Conservation (phyloP, 192 early-diverging fungal genomes). For the Coemansia sp. region DNA sequence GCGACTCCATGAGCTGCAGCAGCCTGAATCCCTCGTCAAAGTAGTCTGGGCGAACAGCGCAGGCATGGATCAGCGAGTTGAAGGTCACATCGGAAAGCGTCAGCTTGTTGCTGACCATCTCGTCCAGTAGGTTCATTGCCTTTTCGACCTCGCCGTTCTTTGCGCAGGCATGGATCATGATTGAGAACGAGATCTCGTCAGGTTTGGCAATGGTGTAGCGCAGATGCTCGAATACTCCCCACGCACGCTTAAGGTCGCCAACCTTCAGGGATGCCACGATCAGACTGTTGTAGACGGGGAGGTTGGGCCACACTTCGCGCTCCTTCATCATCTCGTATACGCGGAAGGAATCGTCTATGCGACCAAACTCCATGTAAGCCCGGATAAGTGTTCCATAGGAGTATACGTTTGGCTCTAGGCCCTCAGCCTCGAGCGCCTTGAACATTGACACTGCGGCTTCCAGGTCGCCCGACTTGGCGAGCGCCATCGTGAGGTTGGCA, state of each 20-base stretch:
- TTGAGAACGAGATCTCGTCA: conserved; percentile 73
- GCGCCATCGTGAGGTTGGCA: conserved; percentile 78
- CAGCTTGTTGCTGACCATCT: conserved; percentile 74
- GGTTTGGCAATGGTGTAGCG: conserved; percentile 73
- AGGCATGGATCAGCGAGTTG: conserved; percentile 85
- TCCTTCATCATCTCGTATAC: conserved; percentile 78
- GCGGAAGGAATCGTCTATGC: conserved; percentile 71
- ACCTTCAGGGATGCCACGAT: conserved; percentile 79
- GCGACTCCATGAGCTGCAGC: conserved; percentile 76
- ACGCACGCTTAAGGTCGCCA: conserved; percentile 73
- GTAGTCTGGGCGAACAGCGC: conserved; percentile 75
- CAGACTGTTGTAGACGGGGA: conserved; percentile 74
- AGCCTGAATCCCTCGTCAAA: conserved; percentile 79
- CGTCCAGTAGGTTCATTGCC: conserved; percentile 88
- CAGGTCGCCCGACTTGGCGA: conserved; percentile 66
- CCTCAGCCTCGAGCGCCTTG: conserved; percentile 57
- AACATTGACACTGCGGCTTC: conserved; percentile 64
- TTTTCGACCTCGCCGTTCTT: conserved; percentile 80
- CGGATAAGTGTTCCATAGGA: conserved; percentile 74
- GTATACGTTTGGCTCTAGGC: conserved; percentile 60
- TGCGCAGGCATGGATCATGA: conserved; percentile 93
- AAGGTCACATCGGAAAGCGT: conserved; percentile 82
- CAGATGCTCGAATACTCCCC: conserved; percentile 90
- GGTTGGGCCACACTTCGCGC: conserved; percentile 54
- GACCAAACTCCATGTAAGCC: conserved; percentile 57